phyloP scores from a whole-genome alignment of 73 alveolate species.

The Paramecium octaurelia region DNA sequence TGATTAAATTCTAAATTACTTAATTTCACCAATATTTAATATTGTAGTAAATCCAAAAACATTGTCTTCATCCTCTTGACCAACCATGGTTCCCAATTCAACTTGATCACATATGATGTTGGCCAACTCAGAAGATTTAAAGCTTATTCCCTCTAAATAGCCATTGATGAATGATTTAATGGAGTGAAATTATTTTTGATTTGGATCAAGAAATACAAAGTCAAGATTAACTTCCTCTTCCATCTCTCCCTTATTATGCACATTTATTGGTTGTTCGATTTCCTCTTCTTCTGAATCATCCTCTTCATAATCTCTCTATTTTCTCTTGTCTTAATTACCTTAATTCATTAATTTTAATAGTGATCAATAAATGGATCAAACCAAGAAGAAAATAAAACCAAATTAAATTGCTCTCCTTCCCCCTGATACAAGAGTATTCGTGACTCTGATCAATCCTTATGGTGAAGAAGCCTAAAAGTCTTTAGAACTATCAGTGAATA shows the following conservation, averaged over 20 bases:
- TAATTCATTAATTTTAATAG: constrained; percentile 36
- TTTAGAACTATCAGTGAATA: constrained; percentile 25
- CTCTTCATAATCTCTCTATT: background rate
- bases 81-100: constrained; percentile 38
- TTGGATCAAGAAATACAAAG: constrained; percentile 25
- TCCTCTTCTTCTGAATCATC: background rate
- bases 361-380: constrained; percentile 20
- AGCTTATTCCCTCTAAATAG: constrained; percentile 31
- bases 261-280: background rate
- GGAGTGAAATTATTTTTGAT: constrained; percentile 2
- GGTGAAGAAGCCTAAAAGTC: background rate
- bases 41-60: constrained; percentile 30
- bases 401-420: background rate
- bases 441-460: background rate
- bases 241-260: constrained; percentile 8
- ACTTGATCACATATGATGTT: background rate
- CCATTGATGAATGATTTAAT: constrained; percentile 21
- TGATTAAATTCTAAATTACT: background rate
- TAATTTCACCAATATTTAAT: constrained; percentile 10
- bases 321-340: background rate
- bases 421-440: constrained; percentile 8
- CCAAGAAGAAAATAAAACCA: constrained; percentile 1
- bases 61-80: constrained; percentile 4
- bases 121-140: constrained; percentile 6
- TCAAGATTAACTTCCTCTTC: constrained; percentile 42